A percentile compares a stretch with the other conserved stretches of the same genome.
phyloP scores from a whole-genome alignment of 2,329 filamentous ascomycete species.

The Beauveria asiatica region DNA sequence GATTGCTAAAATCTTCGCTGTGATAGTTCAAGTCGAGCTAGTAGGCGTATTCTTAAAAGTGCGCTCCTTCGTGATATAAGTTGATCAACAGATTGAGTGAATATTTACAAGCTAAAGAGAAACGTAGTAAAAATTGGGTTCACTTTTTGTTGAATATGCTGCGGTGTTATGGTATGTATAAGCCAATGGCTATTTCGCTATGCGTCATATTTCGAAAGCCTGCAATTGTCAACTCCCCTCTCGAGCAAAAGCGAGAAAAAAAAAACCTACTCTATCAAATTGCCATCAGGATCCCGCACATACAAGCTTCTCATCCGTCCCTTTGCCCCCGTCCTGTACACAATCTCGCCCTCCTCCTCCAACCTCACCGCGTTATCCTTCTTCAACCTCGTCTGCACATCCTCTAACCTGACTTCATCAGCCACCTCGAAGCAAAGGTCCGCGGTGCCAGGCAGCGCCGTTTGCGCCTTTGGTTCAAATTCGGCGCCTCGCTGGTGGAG shows the following conservation, averaged over 20 bases:
- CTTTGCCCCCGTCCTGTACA: conserved; percentile 46
- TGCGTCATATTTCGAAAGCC: conserved; percentile 10
- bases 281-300: conserved; percentile 52
- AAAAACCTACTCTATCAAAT: conserved; percentile 49
- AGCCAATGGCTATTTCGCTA: neutral
- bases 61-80: neutral
- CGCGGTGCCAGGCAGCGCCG: conserved; percentile 45
- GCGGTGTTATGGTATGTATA: neutral
- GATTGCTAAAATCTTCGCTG: too few relatives aligned
- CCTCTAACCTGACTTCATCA: conserved; percentile 33
- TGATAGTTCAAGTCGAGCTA: too few relatives aligned
- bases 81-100: neutral
- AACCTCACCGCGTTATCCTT: conserved; percentile 37
- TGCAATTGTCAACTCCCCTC: neutral
- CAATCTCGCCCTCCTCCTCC: conserved; percentile 39
- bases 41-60: too few relatives aligned
- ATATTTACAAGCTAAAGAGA: neutral
- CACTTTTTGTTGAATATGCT: neutral
- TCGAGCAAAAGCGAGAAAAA: neutral
- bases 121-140: neutral
- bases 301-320: conserved; percentile 50
- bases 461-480: conserved; percentile 50
- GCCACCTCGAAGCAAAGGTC: conserved; percentile 53
- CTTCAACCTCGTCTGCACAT: conserved; percentile 33
- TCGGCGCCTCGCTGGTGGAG: conserved; percentile 49